Evolutionary conservation across 2,329 filamentous ascomycete species (phyloP).

Genomic region (Aspergillus quadricinctus): DNA sequence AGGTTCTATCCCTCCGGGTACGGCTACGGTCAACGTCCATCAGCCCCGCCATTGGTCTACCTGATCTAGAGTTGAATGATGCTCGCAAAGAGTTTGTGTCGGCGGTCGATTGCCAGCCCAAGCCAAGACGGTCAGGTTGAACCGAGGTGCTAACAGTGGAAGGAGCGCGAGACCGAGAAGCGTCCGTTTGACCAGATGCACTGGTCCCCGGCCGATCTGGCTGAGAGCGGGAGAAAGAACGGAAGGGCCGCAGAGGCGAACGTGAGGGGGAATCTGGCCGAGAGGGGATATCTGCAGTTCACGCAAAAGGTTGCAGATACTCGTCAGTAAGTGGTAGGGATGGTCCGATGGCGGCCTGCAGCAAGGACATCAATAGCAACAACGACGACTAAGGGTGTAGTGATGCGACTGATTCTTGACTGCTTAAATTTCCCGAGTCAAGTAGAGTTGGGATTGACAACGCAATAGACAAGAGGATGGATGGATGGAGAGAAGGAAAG

Average conservation of each 20-base stretch:
- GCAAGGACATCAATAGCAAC: background rate
- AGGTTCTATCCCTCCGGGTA: slow-evolving; percentile 83
- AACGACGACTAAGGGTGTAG: background rate
- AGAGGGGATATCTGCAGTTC: slow-evolving; percentile 24
- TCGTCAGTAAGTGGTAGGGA: slow-evolving; percentile 2
- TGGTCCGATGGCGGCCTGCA: background rate
- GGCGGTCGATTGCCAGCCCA: slow-evolving; percentile 14
- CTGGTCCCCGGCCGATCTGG: slow-evolving; percentile 28
- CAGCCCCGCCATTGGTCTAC: slow-evolving; percentile 55
- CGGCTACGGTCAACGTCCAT: slow-evolving; percentile 74
- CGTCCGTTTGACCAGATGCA: slow-evolving; percentile 24
- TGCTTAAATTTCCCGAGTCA: background rate
- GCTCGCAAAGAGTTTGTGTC: slow-evolving; percentile 29
- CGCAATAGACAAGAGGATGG: background rate
- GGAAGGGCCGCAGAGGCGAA: slow-evolving; percentile 28
- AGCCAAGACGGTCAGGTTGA: slow-evolving; percentile 15
- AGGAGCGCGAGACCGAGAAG: slow-evolving; percentile 21
- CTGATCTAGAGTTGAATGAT: slow-evolving; percentile 36
- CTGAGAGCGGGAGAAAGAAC: slow-evolving; percentile 24
- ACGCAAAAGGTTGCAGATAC: slow-evolving; percentile 4
- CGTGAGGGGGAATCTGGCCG: slow-evolving; percentile 30
- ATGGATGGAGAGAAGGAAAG: background rate
- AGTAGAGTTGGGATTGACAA: background rate
- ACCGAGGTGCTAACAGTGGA: slow-evolving; percentile 21
- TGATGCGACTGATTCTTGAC: background rate